phyloP scores from a whole-genome alignment of 306 rosid genomes.

The Cicer chorassanicum region DNA sequence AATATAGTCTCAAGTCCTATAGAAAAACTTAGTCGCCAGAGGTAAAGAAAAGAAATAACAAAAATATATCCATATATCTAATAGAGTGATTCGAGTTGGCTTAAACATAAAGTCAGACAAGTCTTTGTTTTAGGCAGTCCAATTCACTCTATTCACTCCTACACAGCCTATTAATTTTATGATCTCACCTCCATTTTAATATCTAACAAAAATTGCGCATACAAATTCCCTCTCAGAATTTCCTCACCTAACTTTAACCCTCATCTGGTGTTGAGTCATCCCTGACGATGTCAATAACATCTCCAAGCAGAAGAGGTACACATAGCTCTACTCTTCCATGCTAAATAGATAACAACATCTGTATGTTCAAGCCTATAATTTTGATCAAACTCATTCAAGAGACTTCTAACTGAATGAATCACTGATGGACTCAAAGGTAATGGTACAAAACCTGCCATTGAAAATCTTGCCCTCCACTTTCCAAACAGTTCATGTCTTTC shows the following conservation, averaged over 20 bases:
- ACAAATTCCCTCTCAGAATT: neutral
- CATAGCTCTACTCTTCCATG: conserved; percentile 74
- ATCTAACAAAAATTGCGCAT: neutral
- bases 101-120: neutral
- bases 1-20: conserved; percentile 40
- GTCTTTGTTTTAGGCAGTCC: neutral
- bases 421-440: conserved; percentile 64
- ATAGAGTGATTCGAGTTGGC: neutral
- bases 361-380: conserved; percentile 58
- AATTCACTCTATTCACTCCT: neutral
- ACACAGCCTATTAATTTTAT: neutral
- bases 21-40: conserved; percentile 4
- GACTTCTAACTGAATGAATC: conserved; percentile 40
- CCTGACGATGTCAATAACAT: conserved; percentile 35
- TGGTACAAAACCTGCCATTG: conserved; percentile 76
- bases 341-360: conserved; percentile 69
- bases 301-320: conserved; percentile 83
- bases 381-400: conserved; percentile 58
- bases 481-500: conserved; percentile 86
- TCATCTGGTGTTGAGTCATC: neutral
- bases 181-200: neutral
- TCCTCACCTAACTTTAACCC: neutral
- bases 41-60: neutral
- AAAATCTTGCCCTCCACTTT: conserved; percentile 83
- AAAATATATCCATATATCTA: neutral